Evolutionary conservation across 495 filamentous ascomycete genomes (phyloP).

Genomic region (Echria macrotheca): DNA sequence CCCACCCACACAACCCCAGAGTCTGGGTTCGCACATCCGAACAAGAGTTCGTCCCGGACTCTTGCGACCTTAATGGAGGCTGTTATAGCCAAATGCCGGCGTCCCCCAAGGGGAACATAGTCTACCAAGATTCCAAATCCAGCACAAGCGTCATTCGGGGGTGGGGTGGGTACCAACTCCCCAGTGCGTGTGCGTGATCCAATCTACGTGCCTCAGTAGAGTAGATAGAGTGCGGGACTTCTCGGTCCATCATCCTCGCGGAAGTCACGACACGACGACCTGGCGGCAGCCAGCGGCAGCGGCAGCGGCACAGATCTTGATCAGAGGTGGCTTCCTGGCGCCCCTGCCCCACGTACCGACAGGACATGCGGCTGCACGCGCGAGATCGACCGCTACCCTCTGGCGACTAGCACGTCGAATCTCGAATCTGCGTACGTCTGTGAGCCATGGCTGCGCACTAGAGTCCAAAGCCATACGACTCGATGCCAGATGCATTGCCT

Average conservation of each 20-base stretch:
- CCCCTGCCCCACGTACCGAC: background rate
- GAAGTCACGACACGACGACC: too few relatives aligned
- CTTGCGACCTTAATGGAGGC: slow-evolving; percentile 16
- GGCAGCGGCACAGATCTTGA: background rate
- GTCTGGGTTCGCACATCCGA: slow-evolving; percentile 18
- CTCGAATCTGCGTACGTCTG: slow-evolving; percentile 5
- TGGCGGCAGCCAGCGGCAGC: too few relatives aligned
- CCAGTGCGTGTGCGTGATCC: too few relatives aligned
- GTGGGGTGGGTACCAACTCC: too few relatives aligned
- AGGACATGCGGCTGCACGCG: slow-evolving; percentile 26
- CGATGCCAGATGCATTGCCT: slow-evolving; percentile 16
- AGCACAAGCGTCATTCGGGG: background rate
- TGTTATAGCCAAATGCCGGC: slow-evolving; percentile 31
- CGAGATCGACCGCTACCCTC: slow-evolving; percentile 26
- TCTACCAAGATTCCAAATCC: slow-evolving; percentile 7
- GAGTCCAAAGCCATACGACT: background rate
- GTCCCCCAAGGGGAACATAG: slow-evolving; percentile 12
- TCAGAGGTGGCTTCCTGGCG: slow-evolving; percentile 1
- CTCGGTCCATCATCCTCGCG: too few relatives aligned
- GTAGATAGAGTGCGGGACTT: too few relatives aligned
- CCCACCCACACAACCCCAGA: slow-evolving; percentile 19
- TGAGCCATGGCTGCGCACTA: slow-evolving; percentile 6
- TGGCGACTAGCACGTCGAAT: slow-evolving; percentile 8
- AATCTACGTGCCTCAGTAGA: too few relatives aligned
- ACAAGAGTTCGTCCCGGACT: slow-evolving; percentile 26